Evolutionary conservation across 805 yeast genomes (phyloP).

Genomic region (Metschnikowia vanudenii): DNA sequence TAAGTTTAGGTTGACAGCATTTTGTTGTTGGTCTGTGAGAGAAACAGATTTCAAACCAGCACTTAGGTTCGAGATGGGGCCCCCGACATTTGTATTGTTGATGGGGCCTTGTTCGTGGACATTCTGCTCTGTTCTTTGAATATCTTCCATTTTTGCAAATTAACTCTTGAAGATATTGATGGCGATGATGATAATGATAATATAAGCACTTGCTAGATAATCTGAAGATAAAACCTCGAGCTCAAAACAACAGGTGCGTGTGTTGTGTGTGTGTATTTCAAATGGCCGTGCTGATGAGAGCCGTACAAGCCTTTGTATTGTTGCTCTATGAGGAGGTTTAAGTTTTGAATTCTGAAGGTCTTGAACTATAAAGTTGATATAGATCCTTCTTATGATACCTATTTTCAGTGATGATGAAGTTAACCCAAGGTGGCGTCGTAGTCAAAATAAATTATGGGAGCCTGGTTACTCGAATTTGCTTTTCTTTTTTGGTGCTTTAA

Average conservation of each 20-base stretch:
- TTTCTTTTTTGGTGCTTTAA: background rate
- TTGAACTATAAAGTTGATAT: no score
- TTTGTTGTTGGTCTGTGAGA: conserved; percentile 42
- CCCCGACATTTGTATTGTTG: conserved; percentile 9
- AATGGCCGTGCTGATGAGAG: background rate
- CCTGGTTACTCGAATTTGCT: conserved; percentile 1
- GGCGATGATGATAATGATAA: background rate
- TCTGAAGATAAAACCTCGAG: no score
- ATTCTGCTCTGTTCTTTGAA: conserved; percentile 9
- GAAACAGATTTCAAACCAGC: conserved; percentile 47
- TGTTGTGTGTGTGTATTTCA: background rate
- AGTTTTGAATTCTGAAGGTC: background rate
- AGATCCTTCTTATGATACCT: background rate
- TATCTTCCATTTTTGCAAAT: conserved; percentile 4
- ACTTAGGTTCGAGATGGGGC: conserved; percentile 43
- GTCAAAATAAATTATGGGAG: background rate
- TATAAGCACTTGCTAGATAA: no score
- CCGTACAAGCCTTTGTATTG: background rate
- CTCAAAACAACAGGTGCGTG: no score
- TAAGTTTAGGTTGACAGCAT: conserved; percentile 40
- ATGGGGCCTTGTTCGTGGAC: conserved; percentile 3
- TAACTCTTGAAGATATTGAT: background rate
- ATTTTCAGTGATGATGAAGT: background rate
- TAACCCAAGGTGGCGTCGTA: background rate
- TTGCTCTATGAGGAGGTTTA: background rate